phyloP scores from a whole-genome alignment of 257 asterid genomes.

The Galeopsis tetrahit region DNA sequence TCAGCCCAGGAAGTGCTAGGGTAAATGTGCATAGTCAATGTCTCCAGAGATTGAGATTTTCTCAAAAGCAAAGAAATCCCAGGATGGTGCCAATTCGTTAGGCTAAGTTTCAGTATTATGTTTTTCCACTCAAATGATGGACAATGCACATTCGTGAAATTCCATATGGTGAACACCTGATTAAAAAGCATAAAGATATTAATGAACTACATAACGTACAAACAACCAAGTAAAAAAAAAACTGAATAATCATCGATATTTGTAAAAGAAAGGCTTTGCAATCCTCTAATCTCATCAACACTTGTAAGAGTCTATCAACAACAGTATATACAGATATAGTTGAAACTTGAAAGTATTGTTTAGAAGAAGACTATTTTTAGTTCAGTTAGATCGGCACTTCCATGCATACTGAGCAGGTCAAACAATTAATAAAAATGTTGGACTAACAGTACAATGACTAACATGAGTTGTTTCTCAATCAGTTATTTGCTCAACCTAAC shows the following conservation, averaged over 20 bases:
- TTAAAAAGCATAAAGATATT: not conserved
- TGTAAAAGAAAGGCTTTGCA: too few species aligned
- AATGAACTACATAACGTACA: not conserved
- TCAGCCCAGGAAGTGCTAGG: not conserved
- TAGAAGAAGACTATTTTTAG: too few species aligned
- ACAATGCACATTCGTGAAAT: conserved; percentile 22
- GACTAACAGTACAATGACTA: too few species aligned
- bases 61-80: conserved; percentile 37
- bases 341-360: too few species aligned
- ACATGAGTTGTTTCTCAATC: too few species aligned
- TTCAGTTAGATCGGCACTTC: too few species aligned
- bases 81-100: conserved; percentile 38
- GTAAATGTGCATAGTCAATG: conserved; percentile 10
- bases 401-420: too few species aligned
- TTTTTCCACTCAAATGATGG: conserved; percentile 34
- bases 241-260: too few species aligned
- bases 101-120: not conserved
- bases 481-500: too few species aligned
- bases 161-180: conserved; percentile 32
- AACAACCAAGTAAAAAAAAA: not conserved
- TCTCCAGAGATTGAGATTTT: conserved; percentile 20
- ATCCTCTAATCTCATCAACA: too few species aligned
- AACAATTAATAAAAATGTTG: too few species aligned
- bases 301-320: not conserved
- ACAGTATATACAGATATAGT: too few species aligned